phyloP scores from a whole-genome alignment of 164 flowering plant species.

The Magnolia officinalis region DNA sequence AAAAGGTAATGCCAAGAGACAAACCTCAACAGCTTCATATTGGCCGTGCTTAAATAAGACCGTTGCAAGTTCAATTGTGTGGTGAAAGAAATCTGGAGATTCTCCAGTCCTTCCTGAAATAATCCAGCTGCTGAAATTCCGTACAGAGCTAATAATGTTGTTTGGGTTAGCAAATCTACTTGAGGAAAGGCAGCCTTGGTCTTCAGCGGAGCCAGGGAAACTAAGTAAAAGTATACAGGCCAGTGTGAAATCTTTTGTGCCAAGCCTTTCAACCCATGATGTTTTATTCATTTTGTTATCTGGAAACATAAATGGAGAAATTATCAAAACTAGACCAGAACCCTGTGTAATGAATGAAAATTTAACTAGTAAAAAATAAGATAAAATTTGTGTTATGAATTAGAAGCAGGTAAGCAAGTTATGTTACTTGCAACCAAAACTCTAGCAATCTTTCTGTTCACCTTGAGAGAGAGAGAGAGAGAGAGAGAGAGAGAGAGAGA shows the following conservation, averaged over 20 bases:
- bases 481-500: too few species aligned
- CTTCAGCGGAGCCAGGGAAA: constrained; percentile 31
- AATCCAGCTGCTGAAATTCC: constrained; percentile 69
- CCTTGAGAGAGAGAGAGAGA: too few species aligned
- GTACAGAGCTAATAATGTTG: constrained; percentile 31
- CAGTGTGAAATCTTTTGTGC: constrained; percentile 61
- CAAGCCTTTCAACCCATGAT: constrained; percentile 67
- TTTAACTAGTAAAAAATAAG: too few species aligned
- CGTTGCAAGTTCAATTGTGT: constrained; percentile 53
- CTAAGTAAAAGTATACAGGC: constrained; percentile 55
- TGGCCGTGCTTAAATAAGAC: constrained; percentile 72
- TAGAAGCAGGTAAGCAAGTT: too few species aligned
- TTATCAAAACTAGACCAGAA: background rate
- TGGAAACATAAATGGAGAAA: constrained; percentile 23
- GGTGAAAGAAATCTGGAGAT: constrained; percentile 47
- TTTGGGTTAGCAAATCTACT: constrained; percentile 45
- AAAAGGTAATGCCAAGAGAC: constrained; percentile 7
- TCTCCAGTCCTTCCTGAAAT: constrained; percentile 57
- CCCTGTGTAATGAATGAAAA: too few species aligned
- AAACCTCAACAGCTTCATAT: constrained; percentile 84
- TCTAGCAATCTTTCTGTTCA: too few species aligned
- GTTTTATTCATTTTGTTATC: constrained; percentile 46
- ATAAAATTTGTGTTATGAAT: too few species aligned
- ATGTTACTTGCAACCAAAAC: too few species aligned
- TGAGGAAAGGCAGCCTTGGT: constrained; percentile 28